Base-by-base conservation (phyloP, 495 filamentous ascomycete genomes). In the Thozetella sp. region DNA sequence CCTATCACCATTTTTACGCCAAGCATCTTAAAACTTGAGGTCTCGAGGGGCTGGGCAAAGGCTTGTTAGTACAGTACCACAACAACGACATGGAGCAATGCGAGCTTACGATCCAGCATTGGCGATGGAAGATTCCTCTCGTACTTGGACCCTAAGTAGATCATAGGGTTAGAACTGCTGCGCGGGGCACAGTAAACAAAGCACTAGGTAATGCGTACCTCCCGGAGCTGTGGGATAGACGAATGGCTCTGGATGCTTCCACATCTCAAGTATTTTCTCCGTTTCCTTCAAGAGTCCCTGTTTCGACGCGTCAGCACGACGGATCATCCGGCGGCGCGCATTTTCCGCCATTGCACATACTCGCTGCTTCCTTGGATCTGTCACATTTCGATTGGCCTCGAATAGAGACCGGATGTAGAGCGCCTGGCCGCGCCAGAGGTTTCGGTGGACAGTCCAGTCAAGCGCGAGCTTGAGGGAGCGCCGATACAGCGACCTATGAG, bases 191-290 rank as follows among this genome's bases (percentile, higher is more conserved):
- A 25, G 26, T 1, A 40, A 2, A 55, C 26, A 51, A 20, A 12
- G 48, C 4, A 22, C 9, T 37, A 22, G 34, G 22, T n/a, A 40
- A 12, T 12, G n/a, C 85, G 64, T 83, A 96, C 95, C 95, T 84
- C 95, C 95, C 19, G 95, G 95, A 13, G 95, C 94, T 19, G 92
- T 94, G 9, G 95, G 95, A 52, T 87, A 84, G 57, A 81, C 75
- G 70, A 97, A 98, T 25, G 94, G 93, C 70, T 99, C 95, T 2
- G 95, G 95, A 69, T 99, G 96, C 74, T 97, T 97, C 93, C 93
- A 99, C 66, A 86, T 90, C 66, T 97, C 87, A 60, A 99, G 74
- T 55, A 97, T 68, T 57, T 88, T 87, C 74, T 98, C 95, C 26
- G 96, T 91, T 73, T 97, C 92, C 61, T 88, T 84, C 50, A 98